A percentile compares a stretch with the other conserved stretches of the same genome.
Evolutionary conservation across 495 filamentous ascomycete genomes (phyloP).

Genomic region (Zalerion maritima): DNA sequence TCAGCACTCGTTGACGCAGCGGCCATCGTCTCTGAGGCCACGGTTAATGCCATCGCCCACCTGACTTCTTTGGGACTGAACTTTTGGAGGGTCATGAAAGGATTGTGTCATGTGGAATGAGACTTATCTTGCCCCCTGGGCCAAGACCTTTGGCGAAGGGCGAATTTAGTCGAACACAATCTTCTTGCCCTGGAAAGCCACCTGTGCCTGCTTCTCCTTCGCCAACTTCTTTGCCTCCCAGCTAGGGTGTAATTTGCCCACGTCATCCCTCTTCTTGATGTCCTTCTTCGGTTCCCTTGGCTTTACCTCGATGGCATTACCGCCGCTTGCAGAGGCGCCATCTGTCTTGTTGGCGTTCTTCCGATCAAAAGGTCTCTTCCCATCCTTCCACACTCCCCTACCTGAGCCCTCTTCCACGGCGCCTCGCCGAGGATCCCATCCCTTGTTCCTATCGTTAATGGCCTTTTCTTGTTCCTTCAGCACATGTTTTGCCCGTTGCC

Average conservation of each 20-base stretch:
- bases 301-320: slow-evolving; percentile 2
- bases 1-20: no score
- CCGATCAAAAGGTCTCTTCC: no score
- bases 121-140: no score
- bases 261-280: slow-evolving; percentile 43
- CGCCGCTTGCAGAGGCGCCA: slow-evolving; percentile 2
- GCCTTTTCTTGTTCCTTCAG: slow-evolving; percentile 29
- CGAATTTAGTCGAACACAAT: slow-evolving; percentile 71
- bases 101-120: no score
- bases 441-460: slow-evolving; percentile 24
- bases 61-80: no score
- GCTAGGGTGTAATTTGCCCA: slow-evolving; percentile 65
- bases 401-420: slow-evolving; percentile 17
- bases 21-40: no score
- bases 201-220: slow-evolving; percentile 53
- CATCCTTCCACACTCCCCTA: slow-evolving; percentile 10
- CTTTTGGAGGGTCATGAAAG: no score
- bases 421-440: slow-evolving; percentile 38
- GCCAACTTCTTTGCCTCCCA: slow-evolving; percentile 83
- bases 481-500: slow-evolving; percentile 59
- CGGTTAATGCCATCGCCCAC: no score
- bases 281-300: slow-evolving; percentile 27
- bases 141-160: no score
- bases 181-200: slow-evolving; percentile 74
- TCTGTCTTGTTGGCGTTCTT: slow-evolving; percentile 24